These are phyloP conservation scores for Turnera subulata DNA, from an alignment of 345 rosid species.

Conservation along the genomic window DNA sequence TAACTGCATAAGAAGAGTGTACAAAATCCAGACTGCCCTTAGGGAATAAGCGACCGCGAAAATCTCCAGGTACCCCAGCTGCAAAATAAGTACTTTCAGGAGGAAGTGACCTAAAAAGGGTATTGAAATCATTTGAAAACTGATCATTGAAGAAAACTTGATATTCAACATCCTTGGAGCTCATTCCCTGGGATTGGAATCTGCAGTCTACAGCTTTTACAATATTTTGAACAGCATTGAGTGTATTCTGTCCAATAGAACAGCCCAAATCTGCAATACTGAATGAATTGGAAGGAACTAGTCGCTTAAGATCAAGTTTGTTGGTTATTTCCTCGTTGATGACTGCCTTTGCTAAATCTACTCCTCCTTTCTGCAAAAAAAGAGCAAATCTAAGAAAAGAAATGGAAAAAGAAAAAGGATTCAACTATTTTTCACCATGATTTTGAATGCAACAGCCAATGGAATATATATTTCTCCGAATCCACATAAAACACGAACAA, in stretches of 20 bases:
- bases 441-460: too few relatives aligned
- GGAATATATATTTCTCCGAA: too few relatives aligned
- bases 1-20: conserved; percentile 14
- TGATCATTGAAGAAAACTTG: conserved; percentile 36
- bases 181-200: neutral
- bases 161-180: neutral
- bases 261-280: conserved; percentile 5
- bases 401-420: too few relatives aligned
- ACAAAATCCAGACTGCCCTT: conserved; percentile 17
- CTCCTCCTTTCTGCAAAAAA: conserved; percentile 4
- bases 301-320: neutral
- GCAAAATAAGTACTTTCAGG: conserved; percentile 6
- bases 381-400: neutral
- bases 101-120: conserved; percentile 29
- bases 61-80: conserved; percentile 33
- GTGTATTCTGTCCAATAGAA: neutral
- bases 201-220: neutral
- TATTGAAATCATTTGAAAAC: conserved; percentile 33
- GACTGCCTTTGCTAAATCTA: neutral
- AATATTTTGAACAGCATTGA: neutral
- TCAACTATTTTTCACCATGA: too few relatives aligned
- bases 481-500: too few relatives aligned
- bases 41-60: conserved; percentile 27
- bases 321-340: neutral
- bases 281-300: neutral